Conservation (phyloP, 768 basidiomycete genomes). For the Boletus pseudopeckii region DNA sequence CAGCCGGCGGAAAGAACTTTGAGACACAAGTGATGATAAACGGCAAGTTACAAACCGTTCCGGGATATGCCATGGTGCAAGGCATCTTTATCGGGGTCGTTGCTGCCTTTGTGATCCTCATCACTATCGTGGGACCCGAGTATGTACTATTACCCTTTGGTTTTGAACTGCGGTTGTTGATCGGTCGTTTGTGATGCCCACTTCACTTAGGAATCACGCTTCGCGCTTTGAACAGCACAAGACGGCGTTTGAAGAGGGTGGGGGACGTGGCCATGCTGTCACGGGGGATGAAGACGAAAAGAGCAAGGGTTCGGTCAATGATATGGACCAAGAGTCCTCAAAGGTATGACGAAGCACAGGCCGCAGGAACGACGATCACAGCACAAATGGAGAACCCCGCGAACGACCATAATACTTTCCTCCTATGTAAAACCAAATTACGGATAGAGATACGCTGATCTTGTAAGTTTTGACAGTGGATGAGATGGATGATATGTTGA, state of each 20-base stretch:
- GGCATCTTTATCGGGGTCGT: conserved; percentile 87
- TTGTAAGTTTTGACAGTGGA: no score
- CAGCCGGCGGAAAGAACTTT: conserved; percentile 61
- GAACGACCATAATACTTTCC: no score
- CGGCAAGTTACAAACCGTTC: conserved; percentile 41
- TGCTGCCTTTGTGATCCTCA: conserved; percentile 69
- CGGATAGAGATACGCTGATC: no score
- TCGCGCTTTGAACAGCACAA: conserved; percentile 83
- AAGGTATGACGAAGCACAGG: conserved; percentile 3
- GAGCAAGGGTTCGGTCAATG: conserved; percentile 1
- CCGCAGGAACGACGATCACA: no score
- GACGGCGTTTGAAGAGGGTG: conserved; percentile 77
- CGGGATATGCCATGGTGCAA: conserved; percentile 75
- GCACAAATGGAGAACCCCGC: background rate
- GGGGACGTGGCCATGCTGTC: conserved; percentile 45
- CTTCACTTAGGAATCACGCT: conserved; percentile 57
- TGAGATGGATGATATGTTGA: no score
- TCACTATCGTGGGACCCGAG: conserved; percentile 79
- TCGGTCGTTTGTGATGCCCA: background rate
- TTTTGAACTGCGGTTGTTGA: background rate
- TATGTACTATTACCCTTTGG: conserved; percentile 32
- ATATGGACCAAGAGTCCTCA: background rate
- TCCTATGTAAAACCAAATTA: no score
- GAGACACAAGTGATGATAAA: conserved; percentile 43
- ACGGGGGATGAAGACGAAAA: conserved; percentile 24